A percentile compares a stretch with the other conserved stretches of the same genome.
phyloP scores from a whole-genome alignment of 495 filamentous ascomycete species.

The Polyplosphaeria fusca region DNA sequence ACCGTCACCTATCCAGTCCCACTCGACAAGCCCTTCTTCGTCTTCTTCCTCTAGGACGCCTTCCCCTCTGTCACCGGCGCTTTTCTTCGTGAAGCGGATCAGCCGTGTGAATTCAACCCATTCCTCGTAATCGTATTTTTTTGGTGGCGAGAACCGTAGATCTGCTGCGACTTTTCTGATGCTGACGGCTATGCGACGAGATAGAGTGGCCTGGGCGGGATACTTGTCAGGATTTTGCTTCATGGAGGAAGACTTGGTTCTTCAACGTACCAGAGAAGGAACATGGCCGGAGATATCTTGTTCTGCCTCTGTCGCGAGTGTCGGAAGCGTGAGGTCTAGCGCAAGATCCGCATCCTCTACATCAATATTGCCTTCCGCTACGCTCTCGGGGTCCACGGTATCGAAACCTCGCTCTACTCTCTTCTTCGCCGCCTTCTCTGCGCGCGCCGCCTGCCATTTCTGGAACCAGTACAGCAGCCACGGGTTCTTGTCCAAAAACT shows the following conservation, averaged over 20 bases:
- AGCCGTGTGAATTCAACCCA: slow-evolving; percentile 62
- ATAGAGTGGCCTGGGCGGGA: slow-evolving; percentile 47
- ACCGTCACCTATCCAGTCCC: slow-evolving; percentile 70
- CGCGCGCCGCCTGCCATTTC: slow-evolving; percentile 31
- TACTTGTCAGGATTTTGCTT: too few species aligned
- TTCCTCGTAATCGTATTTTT: slow-evolving; percentile 59
- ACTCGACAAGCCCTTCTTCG: slow-evolving; percentile 56
- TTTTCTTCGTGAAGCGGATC: slow-evolving; percentile 42
- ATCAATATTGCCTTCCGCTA: background rate
- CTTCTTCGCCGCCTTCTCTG: slow-evolving; percentile 44
- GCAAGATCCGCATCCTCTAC: background rate
- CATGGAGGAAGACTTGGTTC: too few species aligned
- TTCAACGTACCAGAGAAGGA: too few species aligned
- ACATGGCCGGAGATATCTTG: background rate
- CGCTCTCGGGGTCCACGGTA: slow-evolving; percentile 12
- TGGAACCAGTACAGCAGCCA: slow-evolving; percentile 45
- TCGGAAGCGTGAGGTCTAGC: background rate
- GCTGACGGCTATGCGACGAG: slow-evolving; percentile 52
- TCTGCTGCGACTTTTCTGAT: slow-evolving; percentile 53
- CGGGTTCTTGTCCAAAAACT: slow-evolving; percentile 45
- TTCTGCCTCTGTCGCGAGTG: slow-evolving; percentile 10
- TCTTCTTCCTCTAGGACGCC: slow-evolving; percentile 43
- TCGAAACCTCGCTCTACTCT: slow-evolving; percentile 51
- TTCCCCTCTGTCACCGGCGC: background rate
- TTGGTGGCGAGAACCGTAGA: slow-evolving; percentile 42